These are phyloP conservation scores for Aristolochia contorta DNA, from an alignment of 164 flowering plant species.

Conservation along the genomic window DNA sequence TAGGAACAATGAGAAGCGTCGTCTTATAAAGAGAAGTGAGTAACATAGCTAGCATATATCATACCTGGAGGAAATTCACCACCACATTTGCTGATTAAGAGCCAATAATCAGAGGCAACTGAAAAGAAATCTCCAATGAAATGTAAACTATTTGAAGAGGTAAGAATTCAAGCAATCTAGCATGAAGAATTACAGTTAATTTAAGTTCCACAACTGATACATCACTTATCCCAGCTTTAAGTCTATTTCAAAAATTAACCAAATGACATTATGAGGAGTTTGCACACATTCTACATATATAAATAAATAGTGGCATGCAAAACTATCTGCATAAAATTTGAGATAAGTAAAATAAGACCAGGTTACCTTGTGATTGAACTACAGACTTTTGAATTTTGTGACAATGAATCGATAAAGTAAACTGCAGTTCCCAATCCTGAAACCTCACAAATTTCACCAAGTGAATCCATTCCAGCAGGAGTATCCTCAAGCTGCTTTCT, in stretches of 20 bases:
- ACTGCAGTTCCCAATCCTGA: slow-evolving; percentile 80
- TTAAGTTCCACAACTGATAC: background rate
- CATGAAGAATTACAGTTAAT: background rate
- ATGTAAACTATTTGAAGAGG: no score
- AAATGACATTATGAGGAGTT: background rate
- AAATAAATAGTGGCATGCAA: background rate
- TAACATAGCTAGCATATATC: no score
- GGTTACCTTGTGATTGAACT: slow-evolving; percentile 36
- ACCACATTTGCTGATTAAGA: no score
- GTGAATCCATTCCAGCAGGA: slow-evolving; percentile 16
- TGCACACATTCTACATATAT: background rate
- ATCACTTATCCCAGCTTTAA: background rate
- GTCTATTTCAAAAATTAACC: background rate
- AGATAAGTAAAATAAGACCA: background rate
- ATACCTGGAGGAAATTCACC: no score
- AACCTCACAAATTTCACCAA: slow-evolving; percentile 36
- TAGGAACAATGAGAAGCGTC: no score
- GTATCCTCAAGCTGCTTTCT: slow-evolving; percentile 27
- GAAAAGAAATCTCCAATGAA: no score
- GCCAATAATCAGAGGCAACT: no score
- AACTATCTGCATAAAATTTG: background rate
- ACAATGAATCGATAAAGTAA: slow-evolving; percentile 31
- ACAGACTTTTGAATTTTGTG: slow-evolving; percentile 11
- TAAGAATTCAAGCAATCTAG: no score
- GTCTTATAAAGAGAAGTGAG: no score